Percentiles rank a stretch among this genome's conserved stretches.
These are phyloP conservation scores for Fusarium agapanthi DNA, from an alignment of 2,329 filamentous ascomycete genomes.

Conservation along the genomic window DNA sequence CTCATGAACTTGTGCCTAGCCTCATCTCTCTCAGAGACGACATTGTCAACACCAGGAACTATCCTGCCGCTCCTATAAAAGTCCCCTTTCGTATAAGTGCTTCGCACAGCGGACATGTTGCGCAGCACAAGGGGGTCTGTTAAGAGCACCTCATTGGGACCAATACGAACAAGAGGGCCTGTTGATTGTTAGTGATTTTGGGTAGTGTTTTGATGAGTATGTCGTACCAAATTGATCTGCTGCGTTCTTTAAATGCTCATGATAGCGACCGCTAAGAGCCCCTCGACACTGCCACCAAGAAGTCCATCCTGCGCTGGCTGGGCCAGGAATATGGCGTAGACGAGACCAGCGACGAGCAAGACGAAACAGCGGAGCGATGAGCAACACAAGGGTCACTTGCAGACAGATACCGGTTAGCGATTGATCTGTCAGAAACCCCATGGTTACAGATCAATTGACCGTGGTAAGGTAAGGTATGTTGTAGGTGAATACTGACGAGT, in stretches of 20 bases:
- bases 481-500: background rate
- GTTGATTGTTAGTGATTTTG: background rate
- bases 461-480: background rate
- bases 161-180: conserved; percentile 53
- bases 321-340: conserved; percentile 43
- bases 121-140: conserved; percentile 51
- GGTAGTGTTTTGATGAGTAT: accelerated
- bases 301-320: conserved; percentile 39
- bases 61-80: conserved; percentile 62
- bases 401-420: background rate
- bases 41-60: conserved; percentile 62
- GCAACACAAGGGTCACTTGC: background rate
- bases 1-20: conserved; percentile 54
- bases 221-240: conserved; percentile 39
- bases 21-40: conserved; percentile 61
- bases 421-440: conserved; percentile 19
- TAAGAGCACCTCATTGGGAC: conserved; percentile 53
- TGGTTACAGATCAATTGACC: background rate
- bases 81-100: conserved; percentile 47
- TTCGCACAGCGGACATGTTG: conserved; percentile 49
- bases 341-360: conserved; percentile 39
- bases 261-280: conserved; percentile 42
- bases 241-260: conserved; percentile 38
- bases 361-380: background rate
- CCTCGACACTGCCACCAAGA: conserved; percentile 43